These are phyloP conservation scores for Xylariaceae sp. DNA, from an alignment of 2,329 filamentous ascomycete species.

Conservation along the genomic window DNA sequence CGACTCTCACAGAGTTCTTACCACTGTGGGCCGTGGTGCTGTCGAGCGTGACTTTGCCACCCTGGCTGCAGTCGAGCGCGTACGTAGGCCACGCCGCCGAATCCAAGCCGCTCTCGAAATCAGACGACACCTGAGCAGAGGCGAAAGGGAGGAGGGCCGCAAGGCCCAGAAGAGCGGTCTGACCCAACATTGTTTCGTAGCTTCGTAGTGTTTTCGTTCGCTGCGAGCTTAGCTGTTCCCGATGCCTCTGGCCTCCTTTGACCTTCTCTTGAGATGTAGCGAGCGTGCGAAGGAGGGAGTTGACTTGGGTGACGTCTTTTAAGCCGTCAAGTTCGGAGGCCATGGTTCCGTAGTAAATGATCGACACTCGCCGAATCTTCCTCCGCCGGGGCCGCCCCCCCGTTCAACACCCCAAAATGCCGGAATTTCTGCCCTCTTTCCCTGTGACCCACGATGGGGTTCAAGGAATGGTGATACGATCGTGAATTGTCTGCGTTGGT, in stretches of 20 bases:
- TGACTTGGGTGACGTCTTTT: conserved; percentile 23
- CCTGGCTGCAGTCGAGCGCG: conserved; percentile 54
- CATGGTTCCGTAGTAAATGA: conserved; percentile 19
- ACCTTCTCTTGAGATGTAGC: no score
- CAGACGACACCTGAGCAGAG: conserved; percentile 48
- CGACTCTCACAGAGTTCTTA: conserved; percentile 49
- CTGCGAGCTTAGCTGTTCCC: no score
- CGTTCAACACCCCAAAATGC: conserved; percentile 13
- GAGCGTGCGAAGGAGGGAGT: conserved; percentile 3
- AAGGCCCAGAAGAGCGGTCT: conserved; percentile 40
- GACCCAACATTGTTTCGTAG: conserved; percentile 38
- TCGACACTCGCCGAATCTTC: conserved; percentile 4
- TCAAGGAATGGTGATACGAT: neutral
- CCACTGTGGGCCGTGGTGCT: conserved; percentile 51
- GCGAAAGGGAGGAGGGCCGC: conserved; percentile 42
- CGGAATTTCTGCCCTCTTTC: conserved; percentile 15
- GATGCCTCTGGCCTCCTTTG: no score
- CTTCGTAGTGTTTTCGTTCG: no score
- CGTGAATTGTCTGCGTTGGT: neutral
- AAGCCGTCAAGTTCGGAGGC: conserved; percentile 21
- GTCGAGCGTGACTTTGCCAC: conserved; percentile 51
- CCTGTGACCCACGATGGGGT: neutral
- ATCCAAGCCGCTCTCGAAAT: conserved; percentile 55
- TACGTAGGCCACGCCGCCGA: conserved; percentile 53
- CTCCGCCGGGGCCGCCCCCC: conserved; percentile 10